Evolutionary conservation across 2,329 filamentous ascomycete species (phyloP).

Genomic region (Aspergillus aculeatinus): DNA sequence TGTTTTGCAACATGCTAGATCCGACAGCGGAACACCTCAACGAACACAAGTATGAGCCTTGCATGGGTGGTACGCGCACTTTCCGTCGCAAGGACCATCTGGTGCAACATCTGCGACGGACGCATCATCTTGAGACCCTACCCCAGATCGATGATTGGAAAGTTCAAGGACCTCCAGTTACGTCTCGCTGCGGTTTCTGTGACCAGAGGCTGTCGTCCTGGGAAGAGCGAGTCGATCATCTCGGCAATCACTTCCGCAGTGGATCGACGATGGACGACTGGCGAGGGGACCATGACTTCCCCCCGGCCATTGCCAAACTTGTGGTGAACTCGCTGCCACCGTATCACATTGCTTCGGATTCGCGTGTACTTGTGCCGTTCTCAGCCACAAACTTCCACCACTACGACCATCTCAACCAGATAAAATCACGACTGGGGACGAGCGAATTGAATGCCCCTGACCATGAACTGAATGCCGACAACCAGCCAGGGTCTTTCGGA

Average conservation of each 20-base stretch:
- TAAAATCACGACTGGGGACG: slow-evolving; percentile 4
- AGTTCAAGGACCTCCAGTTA: background rate
- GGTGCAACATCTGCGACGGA: slow-evolving; percentile 11
- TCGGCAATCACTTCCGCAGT: slow-evolving; percentile 14
- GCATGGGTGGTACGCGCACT: slow-evolving; percentile 1
- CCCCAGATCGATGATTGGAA: slow-evolving; percentile 20
- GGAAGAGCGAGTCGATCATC: slow-evolving; percentile 10
- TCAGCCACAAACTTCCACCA: slow-evolving; percentile 10
- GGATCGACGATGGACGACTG: slow-evolving; percentile 15
- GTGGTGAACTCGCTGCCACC: slow-evolving; percentile 20
- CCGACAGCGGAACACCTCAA: slow-evolving; percentile 10
- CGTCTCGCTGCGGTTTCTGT: slow-evolving; percentile 18
- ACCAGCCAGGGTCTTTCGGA: background rate
- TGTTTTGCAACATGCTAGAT: slow-evolving; percentile 9
- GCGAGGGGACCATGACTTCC: slow-evolving; percentile 20
- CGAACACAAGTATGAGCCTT: slow-evolving; percentile 10
- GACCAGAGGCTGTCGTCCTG: slow-evolving; percentile 1
- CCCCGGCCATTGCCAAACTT: slow-evolving; percentile 14
- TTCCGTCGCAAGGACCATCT: slow-evolving; percentile 17
- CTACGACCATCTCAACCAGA: slow-evolving; percentile 18
- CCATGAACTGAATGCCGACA: background rate
- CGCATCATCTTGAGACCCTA: slow-evolving; percentile 2
- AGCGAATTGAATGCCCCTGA: background rate
- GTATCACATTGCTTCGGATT: slow-evolving; percentile 20
- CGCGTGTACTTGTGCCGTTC: slow-evolving; percentile 19